These are phyloP conservation scores for Calocera viscosa DNA, from an alignment of 768 basidiomycete species.

Conservation along the genomic window DNA sequence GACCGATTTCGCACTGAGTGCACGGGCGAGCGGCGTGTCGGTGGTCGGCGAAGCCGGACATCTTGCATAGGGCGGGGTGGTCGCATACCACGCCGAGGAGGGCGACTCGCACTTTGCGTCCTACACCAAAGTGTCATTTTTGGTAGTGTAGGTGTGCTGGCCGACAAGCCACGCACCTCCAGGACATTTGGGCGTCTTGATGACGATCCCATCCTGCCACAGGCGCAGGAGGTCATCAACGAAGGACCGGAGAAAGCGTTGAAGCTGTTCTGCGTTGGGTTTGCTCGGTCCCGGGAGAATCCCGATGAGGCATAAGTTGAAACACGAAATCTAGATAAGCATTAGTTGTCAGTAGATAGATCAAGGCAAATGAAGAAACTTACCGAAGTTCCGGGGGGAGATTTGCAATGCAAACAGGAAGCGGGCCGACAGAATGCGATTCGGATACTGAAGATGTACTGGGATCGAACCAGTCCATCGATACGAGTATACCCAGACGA, in stretches of 20 bases:
- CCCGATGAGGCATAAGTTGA: conserved; percentile 18
- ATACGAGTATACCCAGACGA: not conserved
- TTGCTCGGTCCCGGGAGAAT: conserved; percentile 25
- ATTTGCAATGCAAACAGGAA: conserved; percentile 9
- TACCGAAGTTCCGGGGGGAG: conserved; percentile 21
- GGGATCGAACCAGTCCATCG: conserved; percentile 8
- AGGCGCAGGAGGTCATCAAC: conserved; percentile 25
- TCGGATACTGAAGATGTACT: conserved; percentile 22
- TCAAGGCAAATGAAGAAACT: not conserved
- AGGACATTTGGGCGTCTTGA: conserved; percentile 15
- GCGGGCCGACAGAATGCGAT: conserved; percentile 20
- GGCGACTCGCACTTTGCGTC: conserved; percentile 19
- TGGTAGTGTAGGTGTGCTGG: no score
- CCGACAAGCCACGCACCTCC: conserved; percentile 13
- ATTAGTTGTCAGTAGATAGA: not conserved
- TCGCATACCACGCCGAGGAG: conserved; percentile 25
- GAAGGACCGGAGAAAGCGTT: conserved; percentile 20
- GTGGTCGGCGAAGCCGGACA: conserved; percentile 24
- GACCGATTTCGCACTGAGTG: conserved; percentile 20
- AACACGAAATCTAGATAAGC: conserved; percentile 12
- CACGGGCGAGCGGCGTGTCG: conserved; percentile 21
- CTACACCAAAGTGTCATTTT: not conserved
- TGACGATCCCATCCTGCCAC: conserved; percentile 21
- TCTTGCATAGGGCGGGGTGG: conserved; percentile 25
- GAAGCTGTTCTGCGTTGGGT: conserved; percentile 23